phyloP scores from a whole-genome alignment of 139 green algal genomes.

The Volvox africanus region DNA sequence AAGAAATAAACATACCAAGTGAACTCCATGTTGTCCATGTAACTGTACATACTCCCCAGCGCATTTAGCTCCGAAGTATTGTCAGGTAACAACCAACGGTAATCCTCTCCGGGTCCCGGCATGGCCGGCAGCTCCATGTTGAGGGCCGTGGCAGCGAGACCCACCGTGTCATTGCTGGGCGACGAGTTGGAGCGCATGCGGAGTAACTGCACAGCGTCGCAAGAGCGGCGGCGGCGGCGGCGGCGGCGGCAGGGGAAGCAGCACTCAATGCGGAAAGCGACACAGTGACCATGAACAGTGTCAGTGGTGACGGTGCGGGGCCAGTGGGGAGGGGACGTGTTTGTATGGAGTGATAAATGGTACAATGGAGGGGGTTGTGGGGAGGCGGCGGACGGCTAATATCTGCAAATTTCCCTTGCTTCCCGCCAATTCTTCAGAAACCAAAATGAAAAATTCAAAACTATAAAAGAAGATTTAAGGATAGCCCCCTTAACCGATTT shows the following conservation, averaged over 20 bases:
- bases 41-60: conserved; percentile 36
- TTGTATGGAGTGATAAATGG: background rate
- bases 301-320: background rate
- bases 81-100: conserved; percentile 55
- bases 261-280: background rate
- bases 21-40: conserved; percentile 41
- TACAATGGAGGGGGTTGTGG: no score
- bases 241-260: background rate
- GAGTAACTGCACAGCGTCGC: background rate
- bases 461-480: no score
- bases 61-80: conserved; percentile 1
- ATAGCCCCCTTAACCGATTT: no score
- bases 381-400: no score
- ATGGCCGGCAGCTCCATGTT: conserved; percentile 1
- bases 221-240: background rate
- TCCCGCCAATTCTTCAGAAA: no score
- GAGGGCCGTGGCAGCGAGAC: background rate
- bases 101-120: conserved; percentile 41
- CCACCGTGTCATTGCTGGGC: conserved; percentile 1
- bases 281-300: no score
- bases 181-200: background rate
- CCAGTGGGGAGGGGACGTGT: background rate
- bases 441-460: no score
- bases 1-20: conserved; percentile 46
- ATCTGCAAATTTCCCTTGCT: no score